Conservation (phyloP, 2,329 filamentous ascomycete species). For the Cadophora sp. region DNA sequence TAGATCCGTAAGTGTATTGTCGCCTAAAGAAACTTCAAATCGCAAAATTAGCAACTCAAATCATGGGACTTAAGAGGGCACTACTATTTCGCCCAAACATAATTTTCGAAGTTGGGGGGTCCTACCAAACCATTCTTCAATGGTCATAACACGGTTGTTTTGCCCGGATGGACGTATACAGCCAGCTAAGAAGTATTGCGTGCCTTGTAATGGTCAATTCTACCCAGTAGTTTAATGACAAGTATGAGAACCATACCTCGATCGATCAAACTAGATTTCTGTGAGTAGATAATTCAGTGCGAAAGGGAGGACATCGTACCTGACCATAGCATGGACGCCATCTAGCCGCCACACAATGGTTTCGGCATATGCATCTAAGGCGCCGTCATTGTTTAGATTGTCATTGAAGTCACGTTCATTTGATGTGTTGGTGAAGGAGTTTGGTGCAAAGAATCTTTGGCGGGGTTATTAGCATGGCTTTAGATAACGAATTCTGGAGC, state of each 20-base stretch:
- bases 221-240: not conserved
- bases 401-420: slow-evolving; percentile 35
- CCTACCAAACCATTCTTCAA: slow-evolving; percentile 39
- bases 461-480: not conserved
- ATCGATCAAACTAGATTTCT: slow-evolving; percentile 35
- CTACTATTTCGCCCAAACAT: no score
- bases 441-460: slow-evolving; percentile 41
- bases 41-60: not conserved
- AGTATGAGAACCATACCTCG: slow-evolving; percentile 26
- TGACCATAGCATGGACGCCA: slow-evolving; percentile 42
- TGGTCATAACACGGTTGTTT: slow-evolving; percentile 24
- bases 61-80: not conserved
- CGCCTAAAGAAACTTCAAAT: not conserved
- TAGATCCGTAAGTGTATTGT: slow-evolving; percentile 10
- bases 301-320: slow-evolving; percentile 27
- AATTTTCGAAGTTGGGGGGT: not conserved
- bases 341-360: slow-evolving; percentile 54
- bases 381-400: slow-evolving; percentile 41
- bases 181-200: slow-evolving; percentile 42
- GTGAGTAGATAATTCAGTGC: slow-evolving; percentile 17
- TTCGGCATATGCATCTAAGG: slow-evolving; percentile 51
- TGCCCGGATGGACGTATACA: slow-evolving; percentile 22
- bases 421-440: slow-evolving; percentile 17
- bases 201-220: slow-evolving; percentile 22
- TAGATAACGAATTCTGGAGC: not conserved